Conservation (phyloP, 2,329 filamentous ascomycete species). For the Xylariomycetidae sp. region DNA sequence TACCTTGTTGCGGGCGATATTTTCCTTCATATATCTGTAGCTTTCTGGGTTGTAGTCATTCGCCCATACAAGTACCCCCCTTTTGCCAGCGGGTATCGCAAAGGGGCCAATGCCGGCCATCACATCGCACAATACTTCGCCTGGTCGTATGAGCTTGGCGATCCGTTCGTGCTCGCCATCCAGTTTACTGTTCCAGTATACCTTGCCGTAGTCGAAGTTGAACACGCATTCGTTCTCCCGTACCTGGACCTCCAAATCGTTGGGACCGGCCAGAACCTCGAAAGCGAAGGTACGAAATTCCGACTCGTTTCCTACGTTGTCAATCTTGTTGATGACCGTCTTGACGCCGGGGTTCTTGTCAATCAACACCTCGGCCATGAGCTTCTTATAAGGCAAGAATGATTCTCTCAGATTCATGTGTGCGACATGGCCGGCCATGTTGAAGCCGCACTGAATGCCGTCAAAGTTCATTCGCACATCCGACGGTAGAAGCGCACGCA, state of each 20-base stretch:
- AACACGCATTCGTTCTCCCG: slow-evolving; percentile 82
- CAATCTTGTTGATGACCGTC: slow-evolving; percentile 94
- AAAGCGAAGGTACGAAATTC: slow-evolving; percentile 90
- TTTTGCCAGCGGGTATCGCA: slow-evolving; percentile 84
- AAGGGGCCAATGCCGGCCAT: slow-evolving; percentile 98
- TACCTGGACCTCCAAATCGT: slow-evolving; percentile 78
- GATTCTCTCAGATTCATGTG: slow-evolving; percentile 84
- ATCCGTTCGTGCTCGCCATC: slow-evolving; percentile 84
- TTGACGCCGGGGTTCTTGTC: slow-evolving; percentile 80
- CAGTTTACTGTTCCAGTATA: slow-evolving; percentile 96
- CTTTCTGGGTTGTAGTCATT: slow-evolving; percentile 96
- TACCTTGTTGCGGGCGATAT: slow-evolving; percentile 75
- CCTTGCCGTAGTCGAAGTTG: slow-evolving; percentile 87
- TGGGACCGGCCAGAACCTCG: slow-evolving; percentile 74
- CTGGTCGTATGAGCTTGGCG: slow-evolving; percentile 67
- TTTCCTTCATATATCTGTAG: slow-evolving; percentile 63
- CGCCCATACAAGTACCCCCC: slow-evolving; percentile 86
- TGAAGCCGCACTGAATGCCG: slow-evolving; percentile 78
- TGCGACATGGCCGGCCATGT: slow-evolving; percentile 83
- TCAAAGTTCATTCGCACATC: slow-evolving; percentile 65
- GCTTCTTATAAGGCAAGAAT: slow-evolving; percentile 76
- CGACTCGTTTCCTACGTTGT: slow-evolving; percentile 78
- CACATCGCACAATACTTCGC: slow-evolving; percentile 88
- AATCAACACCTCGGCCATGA: slow-evolving; percentile 74
- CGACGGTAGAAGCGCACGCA: slow-evolving; percentile 73